Base-by-base conservation (phyloP, 371 early-diverging fungal species). In the Phascolomyces articulosus region DNA sequence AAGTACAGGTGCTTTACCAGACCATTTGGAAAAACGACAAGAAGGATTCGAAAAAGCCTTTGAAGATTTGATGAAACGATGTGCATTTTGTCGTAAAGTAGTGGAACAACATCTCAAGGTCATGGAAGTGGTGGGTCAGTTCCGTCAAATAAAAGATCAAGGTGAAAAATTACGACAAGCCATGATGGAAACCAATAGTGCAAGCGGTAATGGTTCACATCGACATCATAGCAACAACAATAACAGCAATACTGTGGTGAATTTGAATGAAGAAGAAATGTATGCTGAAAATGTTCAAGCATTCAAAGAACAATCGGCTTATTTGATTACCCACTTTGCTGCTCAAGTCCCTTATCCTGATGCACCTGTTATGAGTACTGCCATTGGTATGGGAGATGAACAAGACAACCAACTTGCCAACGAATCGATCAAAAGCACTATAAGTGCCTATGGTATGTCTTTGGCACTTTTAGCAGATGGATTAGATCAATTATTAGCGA, bases 41-140 rank as follows among this genome's bases (percentile, higher is more conserved):
- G 62, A 73, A 13, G 70, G 73, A 0, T 74, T 85, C 56, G 85
- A 85, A 69, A 70, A 73, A 51, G 69, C 69, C 1, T 77, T 82
- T 62, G 79, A 72, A 53, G 72, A 78, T 51, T 56, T 85, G 60
- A 78, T 78, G 64, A 53, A 66, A 26, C 71, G 74, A 2, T 28
- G 62, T 24, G 51, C 26, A 4, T 74, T 79, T 38, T 65, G 70
- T 11, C 66, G 71, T 28, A 41, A 64, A 11, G 68, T 70, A 9
- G 66, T 78, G 15, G 66, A 77, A 56, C 85, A 85, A 51, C 68
- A 77, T 26, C 48, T 83, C 48, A 67, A 73, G 2, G 65, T 83
- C 41, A 56, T 77, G 21, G 75, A 72, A 31, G 68, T 74, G 0
- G 69, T 78, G 2, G 59, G 65, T 4, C 75, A 77, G 40, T 78